Percentiles rank a stretch among this genome's conserved stretches.
Evolutionary conservation across 2,329 filamentous ascomycete genomes (phyloP).

Genomic region (Aspergillus costaricaensis): DNA sequence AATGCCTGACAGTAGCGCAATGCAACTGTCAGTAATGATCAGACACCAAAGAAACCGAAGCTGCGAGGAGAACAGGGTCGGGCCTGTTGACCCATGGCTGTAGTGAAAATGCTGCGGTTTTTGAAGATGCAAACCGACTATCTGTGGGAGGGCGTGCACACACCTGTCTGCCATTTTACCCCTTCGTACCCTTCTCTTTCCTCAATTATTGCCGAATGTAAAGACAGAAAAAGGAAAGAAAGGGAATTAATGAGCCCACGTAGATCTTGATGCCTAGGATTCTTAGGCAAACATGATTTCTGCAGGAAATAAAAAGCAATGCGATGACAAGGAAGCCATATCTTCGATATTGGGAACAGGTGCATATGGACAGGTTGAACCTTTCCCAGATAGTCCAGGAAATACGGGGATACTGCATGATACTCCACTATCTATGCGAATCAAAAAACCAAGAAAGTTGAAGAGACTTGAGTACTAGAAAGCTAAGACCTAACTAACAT

Average conservation of each 20-base stretch:
- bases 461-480: neutral
- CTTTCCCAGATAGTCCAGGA: neutral
- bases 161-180: conserved; percentile 1
- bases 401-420: neutral
- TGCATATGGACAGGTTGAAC: neutral
- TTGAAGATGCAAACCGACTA: conserved; percentile 1
- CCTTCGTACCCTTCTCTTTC: neutral
- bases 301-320: conserved; percentile 10
- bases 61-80: conserved; percentile 14
- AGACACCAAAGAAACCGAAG: conserved; percentile 15
- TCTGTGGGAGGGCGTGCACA: neutral
- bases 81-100: conserved; percentile 11
- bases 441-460: too few species aligned
- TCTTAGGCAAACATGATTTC: conserved; percentile 9
- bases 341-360: neutral
- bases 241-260: neutral
- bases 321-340: conserved; percentile 5
- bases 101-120: conserved; percentile 9
- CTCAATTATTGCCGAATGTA: neutral
- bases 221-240: neutral
- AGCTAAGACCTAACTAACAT: neutral
- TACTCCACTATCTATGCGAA: neutral
- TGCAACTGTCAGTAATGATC: conserved; percentile 24
- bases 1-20: conserved; percentile 25
- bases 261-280: neutral